Base-by-base conservation (phyloP, 306 rosid genomes). In the Rosa lucieae region DNA sequence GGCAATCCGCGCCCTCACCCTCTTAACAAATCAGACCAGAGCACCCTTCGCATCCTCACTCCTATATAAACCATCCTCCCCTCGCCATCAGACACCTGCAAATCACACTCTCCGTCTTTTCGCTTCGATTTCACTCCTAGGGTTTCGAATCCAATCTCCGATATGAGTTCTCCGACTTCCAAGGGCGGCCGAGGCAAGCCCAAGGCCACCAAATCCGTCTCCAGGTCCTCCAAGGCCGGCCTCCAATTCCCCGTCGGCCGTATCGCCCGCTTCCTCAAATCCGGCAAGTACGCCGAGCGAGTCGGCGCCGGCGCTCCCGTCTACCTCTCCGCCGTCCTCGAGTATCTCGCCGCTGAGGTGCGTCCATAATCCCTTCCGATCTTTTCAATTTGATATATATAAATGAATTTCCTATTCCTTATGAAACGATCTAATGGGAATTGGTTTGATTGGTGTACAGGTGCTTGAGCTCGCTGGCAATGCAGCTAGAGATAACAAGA, bases 171-270 rank as follows among this genome's bases (percentile, higher is more conserved):
- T 2, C 79, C 79, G 47, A 46, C 2, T 23, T 58, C 79, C 2
- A 83, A 83, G 44, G 92, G 97, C 1, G 91, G 96, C 74, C 82
- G 94, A 40, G 97, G 97, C 37, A 91, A 84, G 71, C 32, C 91
- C 1, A 89, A 84, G 78, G 75, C 85, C 1, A 1, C 89, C 47
- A 93, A 91, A 32, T 55, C 98, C 4, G 92, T 91, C 8, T 83
- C 97, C 8, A 77, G 89, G 6, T 91, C 97, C 29, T 37, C 66
- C 49, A 94, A 94, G 75, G 98, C 98, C 3, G 98, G 98, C 12
- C 98, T 94, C 1, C 98, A 93, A 14, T 93, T 93, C n/a, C 98
- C 98, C 1, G 97, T 93, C 5, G 93, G 98, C 14, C 97, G 98
- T 0, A 37, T 94, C 40, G 97, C 94, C 3, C 89, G 98, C 1